Percentiles rank a stretch among this genome's conserved stretches.
These are phyloP conservation scores for Nigrospora osmanthi DNA, from an alignment of 2,329 filamentous ascomycete species.

Conservation along the genomic window DNA sequence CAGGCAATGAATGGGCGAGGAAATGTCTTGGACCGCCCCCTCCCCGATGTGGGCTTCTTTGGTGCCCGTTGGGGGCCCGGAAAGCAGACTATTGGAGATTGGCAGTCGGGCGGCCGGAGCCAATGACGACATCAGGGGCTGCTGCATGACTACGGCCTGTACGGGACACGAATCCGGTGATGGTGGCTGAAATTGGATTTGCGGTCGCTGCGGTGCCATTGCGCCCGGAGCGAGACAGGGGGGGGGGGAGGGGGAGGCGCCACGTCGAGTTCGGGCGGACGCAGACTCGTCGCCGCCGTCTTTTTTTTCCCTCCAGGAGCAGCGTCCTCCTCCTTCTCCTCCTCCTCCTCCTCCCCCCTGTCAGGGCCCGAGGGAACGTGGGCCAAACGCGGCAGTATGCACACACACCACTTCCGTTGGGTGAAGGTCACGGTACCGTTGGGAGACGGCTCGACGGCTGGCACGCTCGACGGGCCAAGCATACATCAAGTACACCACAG, in stretches of 20 bases:
- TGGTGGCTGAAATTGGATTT: slow-evolving; percentile 1
- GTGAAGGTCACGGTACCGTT: no score
- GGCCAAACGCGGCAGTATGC: no score
- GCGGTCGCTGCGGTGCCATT: not conserved
- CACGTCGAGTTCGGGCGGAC: not conserved
- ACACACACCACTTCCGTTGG: no score
- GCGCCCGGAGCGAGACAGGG: slow-evolving; percentile 1
- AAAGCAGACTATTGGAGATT: not conserved
- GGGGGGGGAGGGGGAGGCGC: not conserved
- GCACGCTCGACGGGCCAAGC: no score
- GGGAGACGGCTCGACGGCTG: no score
- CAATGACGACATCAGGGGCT: not conserved
- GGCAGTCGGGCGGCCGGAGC: not conserved
- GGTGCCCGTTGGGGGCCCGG: not conserved
- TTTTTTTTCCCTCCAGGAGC: not conserved
- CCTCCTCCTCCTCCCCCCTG: not conserved
- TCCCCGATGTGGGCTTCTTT: not conserved
- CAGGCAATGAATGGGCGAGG: no score
- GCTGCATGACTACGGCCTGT: not conserved
- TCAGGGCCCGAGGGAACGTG: not conserved
- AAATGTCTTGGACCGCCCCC: not conserved
- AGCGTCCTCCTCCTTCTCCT: not conserved
- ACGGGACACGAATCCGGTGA: not conserved
- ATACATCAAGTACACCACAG: no score
- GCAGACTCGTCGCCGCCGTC: not conserved